These are phyloP conservation scores for Pinus tabuliformis DNA, from an alignment of 75 land plant species.

Conservation along the genomic window DNA sequence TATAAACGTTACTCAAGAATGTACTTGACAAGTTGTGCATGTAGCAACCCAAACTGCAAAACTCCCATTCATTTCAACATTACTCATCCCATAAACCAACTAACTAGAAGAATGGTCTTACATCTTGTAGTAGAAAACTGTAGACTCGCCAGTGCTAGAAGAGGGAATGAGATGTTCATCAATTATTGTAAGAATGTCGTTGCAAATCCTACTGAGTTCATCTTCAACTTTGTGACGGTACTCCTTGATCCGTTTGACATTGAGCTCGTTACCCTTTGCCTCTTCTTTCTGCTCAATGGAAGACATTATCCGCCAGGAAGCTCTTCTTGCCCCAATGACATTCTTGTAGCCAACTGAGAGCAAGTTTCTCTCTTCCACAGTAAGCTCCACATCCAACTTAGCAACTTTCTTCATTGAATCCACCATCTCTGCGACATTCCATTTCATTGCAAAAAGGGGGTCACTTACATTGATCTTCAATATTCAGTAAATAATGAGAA, in stretches of 20 bases:
- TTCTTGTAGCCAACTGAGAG: slow-evolving; percentile 82
- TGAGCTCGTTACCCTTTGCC: slow-evolving; percentile 84
- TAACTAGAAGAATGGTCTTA: slow-evolving; percentile 23
- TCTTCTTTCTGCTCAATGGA: slow-evolving; percentile 92
- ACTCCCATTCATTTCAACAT: neutral
- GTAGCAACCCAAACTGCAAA: neutral
- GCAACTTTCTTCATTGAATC: slow-evolving; percentile 78
- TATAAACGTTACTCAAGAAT: neutral
- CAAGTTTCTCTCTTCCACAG: slow-evolving; percentile 74
- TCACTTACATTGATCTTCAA: no score
- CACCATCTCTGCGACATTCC: slow-evolving; percentile 56
- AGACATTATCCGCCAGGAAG: slow-evolving; percentile 84
- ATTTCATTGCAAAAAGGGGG: neutral
- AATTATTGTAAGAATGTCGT: slow-evolving; percentile 74
- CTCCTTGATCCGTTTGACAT: slow-evolving; percentile 73
- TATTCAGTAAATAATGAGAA: no score
- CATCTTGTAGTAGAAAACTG: slow-evolving; percentile 95
- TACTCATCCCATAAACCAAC: no score
- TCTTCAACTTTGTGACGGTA: slow-evolving; percentile 90
- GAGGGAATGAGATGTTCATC: slow-evolving; percentile 85
- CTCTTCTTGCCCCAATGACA: slow-evolving; percentile 75
- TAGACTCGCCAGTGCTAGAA: slow-evolving; percentile 74
- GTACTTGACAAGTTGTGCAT: neutral
- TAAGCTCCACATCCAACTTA: slow-evolving; percentile 64
- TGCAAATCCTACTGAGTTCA: slow-evolving; percentile 77